Percentiles rank a stretch among this genome's conserved stretches.
phyloP scores from a whole-genome alignment of 1,284 basidiomycete species.

The Trichosporon inkin region DNA sequence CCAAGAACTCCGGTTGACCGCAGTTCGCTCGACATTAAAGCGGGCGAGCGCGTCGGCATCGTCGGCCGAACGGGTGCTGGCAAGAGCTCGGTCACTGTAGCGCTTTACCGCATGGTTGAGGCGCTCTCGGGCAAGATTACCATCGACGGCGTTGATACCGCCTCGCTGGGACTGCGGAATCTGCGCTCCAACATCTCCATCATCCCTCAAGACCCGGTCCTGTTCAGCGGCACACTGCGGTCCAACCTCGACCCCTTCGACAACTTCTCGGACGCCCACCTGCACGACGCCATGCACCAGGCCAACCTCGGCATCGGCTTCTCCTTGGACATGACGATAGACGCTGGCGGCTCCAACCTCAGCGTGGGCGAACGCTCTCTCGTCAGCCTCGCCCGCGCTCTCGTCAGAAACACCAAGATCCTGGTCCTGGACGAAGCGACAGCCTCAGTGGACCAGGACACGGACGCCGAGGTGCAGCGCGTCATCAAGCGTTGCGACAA shows the following conservation, averaged over 20 bases:
- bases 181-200: constrained; percentile 55
- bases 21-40: constrained; percentile 19
- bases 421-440: constrained; percentile 58
- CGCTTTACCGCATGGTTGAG: constrained; percentile 52
- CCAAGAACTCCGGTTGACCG: constrained; percentile 16
- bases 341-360: constrained; percentile 14
- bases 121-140: constrained; percentile 47
- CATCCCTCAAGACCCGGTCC: constrained; percentile 75
- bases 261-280: constrained; percentile 64
- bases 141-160: constrained; percentile 52
- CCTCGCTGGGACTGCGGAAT: constrained; percentile 54
- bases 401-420: constrained; percentile 64
- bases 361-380: constrained; percentile 5
- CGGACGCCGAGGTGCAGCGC: constrained; percentile 65
- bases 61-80: constrained; percentile 56
- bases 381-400: constrained; percentile 63
- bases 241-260: constrained; percentile 69
- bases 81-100: constrained; percentile 57
- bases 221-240: constrained; percentile 58
- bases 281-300: constrained; percentile 78
- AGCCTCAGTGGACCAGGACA: constrained; percentile 67
- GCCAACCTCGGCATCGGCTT: constrained; percentile 61
- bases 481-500: constrained; percentile 64
- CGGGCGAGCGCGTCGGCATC: constrained; percentile 29
- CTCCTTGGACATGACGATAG: not conserved